Evolutionary conservation across 2,329 filamentous ascomycete genomes (phyloP), one percentile per base, ranked within the genome.

Genomic region (Talaromyces sp.): DNA sequence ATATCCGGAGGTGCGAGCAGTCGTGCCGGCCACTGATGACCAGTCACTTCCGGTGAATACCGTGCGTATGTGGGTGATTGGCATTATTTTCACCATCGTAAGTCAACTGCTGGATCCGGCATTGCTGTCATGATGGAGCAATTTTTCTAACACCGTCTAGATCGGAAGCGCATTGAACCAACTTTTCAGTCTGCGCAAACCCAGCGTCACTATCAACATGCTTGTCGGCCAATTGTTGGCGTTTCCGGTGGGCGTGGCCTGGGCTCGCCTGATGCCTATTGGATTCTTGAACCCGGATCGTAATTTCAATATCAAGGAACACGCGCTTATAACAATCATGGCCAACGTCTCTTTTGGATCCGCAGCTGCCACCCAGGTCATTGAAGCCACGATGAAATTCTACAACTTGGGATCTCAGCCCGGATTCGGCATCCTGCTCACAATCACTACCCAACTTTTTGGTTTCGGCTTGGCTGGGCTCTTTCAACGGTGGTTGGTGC

Each of bases 381-480:
- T 75, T 32, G 71, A 75, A 63, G 72, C 72, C 5, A 67, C 71
- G 54, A 69, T 74, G 56, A 75, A 74, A 55, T 87, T 82, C 66
- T 87, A 87, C 64, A 75, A 79, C 29, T 82, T 87, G 67, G 74
- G 80, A 31, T 81, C 84, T 56, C 80, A 81, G 56, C 85, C 82
- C 75, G 80, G 79, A 2, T 87, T 85, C 72, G 81, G 87, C 70
- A 72, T 87, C 5, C 74, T 88, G 5, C 77, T 86, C 61, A 81
- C 80, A 58, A 79, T 87, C 61, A 85, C 83, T 3, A 86, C 83
- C 1, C 83, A 87, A 61, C 79, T 85, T 66, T 84, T 86, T 61
- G 86, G 86, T 6, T 87, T 87, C 63, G 85, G 85, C 2, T 74
- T 88, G 31, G 86, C 86, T 8, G 85, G 85, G 2, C 69, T 88